phyloP scores from a whole-genome alignment of 2,329 filamentous ascomycete species.

The Pseudocercospora pini-densiflorae region DNA sequence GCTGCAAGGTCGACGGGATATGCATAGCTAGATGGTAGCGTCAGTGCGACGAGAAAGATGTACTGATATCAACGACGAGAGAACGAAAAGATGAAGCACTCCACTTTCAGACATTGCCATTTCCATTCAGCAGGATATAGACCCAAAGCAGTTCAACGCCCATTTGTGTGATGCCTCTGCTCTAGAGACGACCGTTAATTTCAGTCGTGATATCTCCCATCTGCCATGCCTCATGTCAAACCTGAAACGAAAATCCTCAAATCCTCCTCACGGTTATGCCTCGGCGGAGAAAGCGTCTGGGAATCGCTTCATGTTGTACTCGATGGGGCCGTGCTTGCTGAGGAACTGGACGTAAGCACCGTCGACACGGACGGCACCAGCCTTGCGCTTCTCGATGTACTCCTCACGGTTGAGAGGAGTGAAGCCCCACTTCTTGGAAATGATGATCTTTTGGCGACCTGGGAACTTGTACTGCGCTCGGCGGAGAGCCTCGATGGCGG shows the following conservation, averaged over 20 bases:
- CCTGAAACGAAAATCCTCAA: background rate
- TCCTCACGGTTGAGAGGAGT: conserved; percentile 97
- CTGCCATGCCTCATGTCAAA: conserved; percentile 16
- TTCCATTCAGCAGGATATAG: conserved; percentile 10
- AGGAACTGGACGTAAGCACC: conserved; percentile 99
- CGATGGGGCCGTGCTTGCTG: conserved; percentile 85
- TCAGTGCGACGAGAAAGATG: background rate
- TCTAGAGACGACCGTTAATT: conserved; percentile 6
- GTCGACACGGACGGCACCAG: conserved; percentile 92
- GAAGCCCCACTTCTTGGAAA: conserved; percentile 99
- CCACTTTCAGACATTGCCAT: background rate
- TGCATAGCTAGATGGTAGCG: background rate
- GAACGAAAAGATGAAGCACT: background rate
- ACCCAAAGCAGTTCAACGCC: background rate
- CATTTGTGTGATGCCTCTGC: conserved; percentile 1
- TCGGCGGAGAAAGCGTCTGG: conserved; percentile 77
- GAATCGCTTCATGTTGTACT: conserved; percentile 91
- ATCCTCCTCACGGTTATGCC: conserved; percentile 34
- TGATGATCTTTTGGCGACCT: conserved; percentile 99
- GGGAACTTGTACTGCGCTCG: conserved; percentile 99
- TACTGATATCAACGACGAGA: background rate
- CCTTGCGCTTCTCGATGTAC: conserved; percentile 93
- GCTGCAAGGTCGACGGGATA: no score
- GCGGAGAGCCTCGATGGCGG: conserved; percentile 97
- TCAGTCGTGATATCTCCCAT: conserved; percentile 10